These are phyloP conservation scores for Termitomyces heimii DNA, from an alignment of 768 basidiomycete species.

Conservation along the genomic window DNA sequence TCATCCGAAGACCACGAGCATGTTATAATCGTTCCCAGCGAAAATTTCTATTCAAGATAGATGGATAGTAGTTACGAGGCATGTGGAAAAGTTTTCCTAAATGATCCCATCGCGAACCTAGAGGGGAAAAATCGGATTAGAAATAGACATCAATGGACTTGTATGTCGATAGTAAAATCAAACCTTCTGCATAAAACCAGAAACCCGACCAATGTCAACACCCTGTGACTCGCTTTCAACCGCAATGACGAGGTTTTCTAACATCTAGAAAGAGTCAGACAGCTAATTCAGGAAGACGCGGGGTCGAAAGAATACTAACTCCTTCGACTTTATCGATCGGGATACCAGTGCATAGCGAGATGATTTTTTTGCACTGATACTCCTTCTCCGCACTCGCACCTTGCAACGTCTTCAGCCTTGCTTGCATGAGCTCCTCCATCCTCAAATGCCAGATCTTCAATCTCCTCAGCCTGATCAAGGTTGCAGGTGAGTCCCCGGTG, in stretches of 20 bases:
- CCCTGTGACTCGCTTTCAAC: conserved; percentile 84
- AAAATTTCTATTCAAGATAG: conserved; percentile 4
- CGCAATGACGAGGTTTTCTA: conserved; percentile 80
- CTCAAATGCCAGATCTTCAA: conserved; percentile 80
- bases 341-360: conserved; percentile 84
- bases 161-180: conserved; percentile 4
- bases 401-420: conserved; percentile 62
- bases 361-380: conserved; percentile 87
- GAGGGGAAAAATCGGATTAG: neutral
- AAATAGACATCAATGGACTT: neutral
- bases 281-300: neutral
- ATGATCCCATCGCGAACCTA: conserved; percentile 63
- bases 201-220: conserved; percentile 79
- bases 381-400: conserved; percentile 86
- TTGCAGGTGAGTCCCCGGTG: conserved; percentile 46
- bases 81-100: conserved; percentile 15
- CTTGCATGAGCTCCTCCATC: conserved; percentile 68
- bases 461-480: conserved; percentile 66
- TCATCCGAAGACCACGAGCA: conserved; percentile 15
- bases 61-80: neutral
- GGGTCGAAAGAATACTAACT: conserved; percentile 41
- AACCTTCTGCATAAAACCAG: conserved; percentile 90
- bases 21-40: conserved; percentile 25
- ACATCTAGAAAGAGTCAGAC: conserved; percentile 44
- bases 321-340: conserved; percentile 86